Base-by-base conservation (phyloP, 148 eudicot genomes). In the Spergularia marina region DNA sequence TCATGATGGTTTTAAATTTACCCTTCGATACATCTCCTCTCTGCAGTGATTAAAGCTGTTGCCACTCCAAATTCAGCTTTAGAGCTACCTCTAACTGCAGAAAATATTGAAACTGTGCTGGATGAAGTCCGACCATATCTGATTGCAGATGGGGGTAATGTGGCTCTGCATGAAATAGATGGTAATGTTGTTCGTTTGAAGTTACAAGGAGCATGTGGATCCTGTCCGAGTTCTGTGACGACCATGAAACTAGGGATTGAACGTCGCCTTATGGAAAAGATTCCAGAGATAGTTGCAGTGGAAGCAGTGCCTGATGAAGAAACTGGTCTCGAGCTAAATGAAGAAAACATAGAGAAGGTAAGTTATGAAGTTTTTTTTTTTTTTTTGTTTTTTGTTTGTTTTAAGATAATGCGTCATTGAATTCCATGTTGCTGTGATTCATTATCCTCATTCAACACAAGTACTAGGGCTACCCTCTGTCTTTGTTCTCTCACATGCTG, bases 221-320 rank as follows among this genome's bases (percentile, higher is more conserved):
- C 97, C 39, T 94, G 97, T 79, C 97, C 97, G 17, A 94, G 98
- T 80, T 87, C 97, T 77, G 85, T 79, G 41, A 89, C 82, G 74
- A 94, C 98, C 60, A 91, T 94, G 98, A 91, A 89, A 82, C 66
- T 94, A 87, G 97, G 98, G 44, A 91, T 94, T 75, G 98, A 94
- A 83, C 91, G 88, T 21, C 93, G 96, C 40, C 84, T 94, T 53
- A 90, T 90, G 91, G 98, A 94, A 72, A 91, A 91, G 86, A 87
- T 94, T 40, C 96, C 98, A 54, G 98, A 94, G 82, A 83, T 94
- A 67, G 89, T 90, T 82, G 97, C 93, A 6, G 94, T 94, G 39
- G 98, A 94, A 83, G 83, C 93, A 65, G 36, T 94, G 56, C 84
- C 90, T 53, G 97, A 91, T 85, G 92, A 89, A 84, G 98, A 94